A percentile compares a stretch with the other conserved stretches of the same genome.
Evolutionary conservation across 202 grass and related monocot genomes (phyloP).

Genomic region (Elaeis oleifera): DNA sequence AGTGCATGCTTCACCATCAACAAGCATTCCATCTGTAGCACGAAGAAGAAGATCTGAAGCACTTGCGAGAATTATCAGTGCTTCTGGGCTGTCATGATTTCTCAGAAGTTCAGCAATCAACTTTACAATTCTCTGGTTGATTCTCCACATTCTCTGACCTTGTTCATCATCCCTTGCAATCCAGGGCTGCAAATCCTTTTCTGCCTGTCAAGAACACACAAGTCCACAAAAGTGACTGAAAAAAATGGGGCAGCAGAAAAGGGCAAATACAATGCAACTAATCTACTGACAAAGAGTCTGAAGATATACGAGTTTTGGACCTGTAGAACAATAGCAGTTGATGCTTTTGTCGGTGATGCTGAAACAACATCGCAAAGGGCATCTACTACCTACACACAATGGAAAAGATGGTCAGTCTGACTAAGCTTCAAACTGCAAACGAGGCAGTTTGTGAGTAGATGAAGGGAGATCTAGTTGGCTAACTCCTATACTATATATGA

Average conservation of each 20-base stretch:
- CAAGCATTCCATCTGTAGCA: conserved; percentile 95
- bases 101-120: conserved; percentile 96
- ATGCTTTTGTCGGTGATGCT: conserved; percentile 90
- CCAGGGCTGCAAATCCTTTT: conserved; percentile 94
- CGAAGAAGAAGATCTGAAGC: conserved; percentile 87
- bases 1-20: conserved; percentile 97
- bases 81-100: conserved; percentile 88
- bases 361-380: conserved; percentile 96
- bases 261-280: too few species aligned
- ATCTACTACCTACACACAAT: conserved; percentile 69
- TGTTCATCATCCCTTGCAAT: conserved; percentile 90
- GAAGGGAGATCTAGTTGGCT: too few species aligned
- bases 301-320: conserved; percentile 29
- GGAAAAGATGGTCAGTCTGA: conserved; percentile 12
- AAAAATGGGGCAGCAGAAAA: conserved; percentile 18
- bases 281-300: too few species aligned
- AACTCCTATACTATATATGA: too few species aligned
- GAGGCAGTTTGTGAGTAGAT: too few species aligned
- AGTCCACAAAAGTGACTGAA: conserved; percentile 34
- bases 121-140: conserved; percentile 94
- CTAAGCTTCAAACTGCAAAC: too few species aligned
- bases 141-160: conserved; percentile 93
- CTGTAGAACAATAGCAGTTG: conserved; percentile 90
- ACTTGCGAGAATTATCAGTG: conserved; percentile 72
- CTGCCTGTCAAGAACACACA: conserved; percentile 57